Conservation (phyloP, 2,329 filamentous ascomycete species). For the Graphilbum fragrans region DNA sequence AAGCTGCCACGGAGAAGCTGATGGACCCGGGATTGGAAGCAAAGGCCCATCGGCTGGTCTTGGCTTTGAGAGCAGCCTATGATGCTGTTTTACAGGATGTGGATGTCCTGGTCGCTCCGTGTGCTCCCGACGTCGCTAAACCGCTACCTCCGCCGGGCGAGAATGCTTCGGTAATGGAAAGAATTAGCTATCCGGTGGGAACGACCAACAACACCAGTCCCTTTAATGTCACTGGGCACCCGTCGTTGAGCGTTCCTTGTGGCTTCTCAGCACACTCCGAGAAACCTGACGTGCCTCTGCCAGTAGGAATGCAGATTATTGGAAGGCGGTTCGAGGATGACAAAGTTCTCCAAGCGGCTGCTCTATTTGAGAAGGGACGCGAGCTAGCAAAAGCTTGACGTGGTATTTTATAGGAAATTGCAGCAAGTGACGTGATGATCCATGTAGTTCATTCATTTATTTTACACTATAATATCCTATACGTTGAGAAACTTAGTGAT, state of each 20-base stretch:
- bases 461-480: no score
- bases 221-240: slow-evolving; percentile 38
- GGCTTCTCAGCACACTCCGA: slow-evolving; percentile 14
- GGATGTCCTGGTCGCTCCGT: slow-evolving; percentile 33
- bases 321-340: slow-evolving; percentile 17
- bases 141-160: slow-evolving; percentile 29
- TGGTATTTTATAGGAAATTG: no score
- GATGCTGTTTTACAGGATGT: slow-evolving; percentile 24
- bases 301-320: slow-evolving; percentile 20
- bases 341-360: slow-evolving; percentile 15
- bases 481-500: slow-evolving; percentile 1
- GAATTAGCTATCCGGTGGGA: slow-evolving; percentile 29
- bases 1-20: slow-evolving; percentile 11
- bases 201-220: slow-evolving; percentile 30
- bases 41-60: slow-evolving; percentile 33
- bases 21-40: slow-evolving; percentile 20
- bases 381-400: no score
- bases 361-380: slow-evolving; percentile 17
- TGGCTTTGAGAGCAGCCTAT: slow-evolving; percentile 35
- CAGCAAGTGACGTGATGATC: no score
- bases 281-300: slow-evolving; percentile 11
- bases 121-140: slow-evolving; percentile 28
- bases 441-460: no score
- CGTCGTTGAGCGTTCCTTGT: slow-evolving; percentile 32
- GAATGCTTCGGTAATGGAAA: slow-evolving; percentile 22